phyloP scores from a whole-genome alignment of 1,139 yeast species.

The Kazachstania sp. region DNA sequence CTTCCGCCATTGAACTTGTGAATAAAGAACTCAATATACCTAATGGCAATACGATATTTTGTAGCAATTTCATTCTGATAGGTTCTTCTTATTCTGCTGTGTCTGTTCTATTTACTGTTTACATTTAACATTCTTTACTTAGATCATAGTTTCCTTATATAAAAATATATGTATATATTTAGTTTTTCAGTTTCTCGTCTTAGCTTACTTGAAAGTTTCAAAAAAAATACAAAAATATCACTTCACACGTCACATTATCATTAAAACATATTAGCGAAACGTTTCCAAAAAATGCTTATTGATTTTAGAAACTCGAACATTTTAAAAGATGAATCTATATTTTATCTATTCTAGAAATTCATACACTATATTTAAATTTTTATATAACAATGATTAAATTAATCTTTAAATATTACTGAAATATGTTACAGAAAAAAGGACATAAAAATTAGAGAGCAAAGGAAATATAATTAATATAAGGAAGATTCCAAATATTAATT shows the following conservation, averaged over 20 bases:
- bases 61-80: not conserved
- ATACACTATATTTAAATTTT: constrained; percentile 1
- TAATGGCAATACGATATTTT: not conserved
- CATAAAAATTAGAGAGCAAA: not conserved
- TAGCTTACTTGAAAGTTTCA: too few relatives aligned
- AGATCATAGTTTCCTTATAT: too few relatives aligned
- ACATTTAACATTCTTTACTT: too few relatives aligned
- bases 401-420: constrained; percentile 1
- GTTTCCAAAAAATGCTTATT: too few relatives aligned
- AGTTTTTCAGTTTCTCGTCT: too few relatives aligned
- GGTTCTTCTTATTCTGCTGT: too few relatives aligned
- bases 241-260: too few relatives aligned
- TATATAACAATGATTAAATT: constrained; percentile 4
- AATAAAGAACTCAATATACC: not conserved
- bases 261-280: too few relatives aligned
- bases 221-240: too few relatives aligned
- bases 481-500: not conserved
- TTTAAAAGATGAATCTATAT: constrained; percentile 1
- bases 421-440: constrained; percentile 1
- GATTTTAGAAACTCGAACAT: too few relatives aligned
- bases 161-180: too few relatives aligned
- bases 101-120: too few relatives aligned
- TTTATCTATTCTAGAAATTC: constrained; percentile 3
- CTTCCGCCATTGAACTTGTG: constrained; percentile 2
- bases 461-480: not conserved